These are phyloP conservation scores for Leccinum pellstonianum DNA, from an alignment of 768 basidiomycete genomes.

Conservation along the genomic window DNA sequence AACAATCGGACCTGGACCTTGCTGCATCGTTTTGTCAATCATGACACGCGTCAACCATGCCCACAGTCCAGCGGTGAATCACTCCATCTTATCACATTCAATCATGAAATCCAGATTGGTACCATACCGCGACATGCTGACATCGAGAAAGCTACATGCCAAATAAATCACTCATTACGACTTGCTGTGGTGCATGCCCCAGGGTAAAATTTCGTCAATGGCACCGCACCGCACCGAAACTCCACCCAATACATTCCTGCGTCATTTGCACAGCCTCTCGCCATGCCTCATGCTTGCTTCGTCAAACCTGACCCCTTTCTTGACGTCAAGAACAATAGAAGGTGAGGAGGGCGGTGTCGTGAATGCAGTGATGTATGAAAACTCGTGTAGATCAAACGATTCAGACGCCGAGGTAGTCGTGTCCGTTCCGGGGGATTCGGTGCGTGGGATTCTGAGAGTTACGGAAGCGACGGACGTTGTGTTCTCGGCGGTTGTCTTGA, in stretches of 20 bases:
- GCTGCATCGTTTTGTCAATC: constrained; percentile 8
- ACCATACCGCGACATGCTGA: constrained; percentile 6
- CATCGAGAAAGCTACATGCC: constrained; percentile 17
- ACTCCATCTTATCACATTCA: constrained; percentile 22
- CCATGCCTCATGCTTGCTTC: constrained; percentile 17
- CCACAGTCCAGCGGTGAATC: not conserved
- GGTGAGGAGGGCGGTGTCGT: constrained; percentile 32
- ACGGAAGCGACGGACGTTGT: constrained; percentile 12
- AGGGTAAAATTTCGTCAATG: not conserved
- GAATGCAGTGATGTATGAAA: constrained; percentile 32
- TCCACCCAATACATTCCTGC: constrained; percentile 14
- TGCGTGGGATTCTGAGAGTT: constrained; percentile 7
- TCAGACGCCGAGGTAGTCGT: constrained; percentile 13
- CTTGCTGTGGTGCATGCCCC: constrained; percentile 4
- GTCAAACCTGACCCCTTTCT: constrained; percentile 9
- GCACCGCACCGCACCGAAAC: constrained; percentile 5
- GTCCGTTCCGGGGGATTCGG: constrained; percentile 15
- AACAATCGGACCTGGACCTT: not conserved
- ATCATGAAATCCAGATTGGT: constrained; percentile 24
- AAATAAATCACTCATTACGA: constrained; percentile 3
- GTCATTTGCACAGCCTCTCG: constrained; percentile 1
- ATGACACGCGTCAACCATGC: constrained; percentile 24
- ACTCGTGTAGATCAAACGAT: constrained; percentile 29
- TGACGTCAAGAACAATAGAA: constrained; percentile 13
- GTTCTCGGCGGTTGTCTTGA: constrained; percentile 1